Conservation (phyloP, 805 yeast species). For the Pichia rugopelliculosa region DNA sequence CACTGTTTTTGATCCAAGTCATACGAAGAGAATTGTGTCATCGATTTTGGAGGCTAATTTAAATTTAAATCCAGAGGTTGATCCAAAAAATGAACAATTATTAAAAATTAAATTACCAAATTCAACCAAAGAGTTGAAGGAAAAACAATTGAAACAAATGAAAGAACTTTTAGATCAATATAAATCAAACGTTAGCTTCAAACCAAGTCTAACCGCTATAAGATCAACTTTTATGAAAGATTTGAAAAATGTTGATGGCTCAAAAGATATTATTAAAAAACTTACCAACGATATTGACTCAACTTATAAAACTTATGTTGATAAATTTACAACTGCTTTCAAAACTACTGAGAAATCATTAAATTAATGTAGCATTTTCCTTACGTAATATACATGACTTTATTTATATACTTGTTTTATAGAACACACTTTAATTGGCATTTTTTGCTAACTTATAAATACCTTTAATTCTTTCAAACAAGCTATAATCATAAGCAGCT, state of each 20-base stretch:
- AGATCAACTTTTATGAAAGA: slow-evolving; percentile 55
- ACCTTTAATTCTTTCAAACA: slow-evolving; percentile 61
- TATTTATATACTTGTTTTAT: neutral
- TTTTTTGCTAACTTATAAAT: slow-evolving; percentile 47
- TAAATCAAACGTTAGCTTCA: slow-evolving; percentile 40
- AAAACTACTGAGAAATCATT: slow-evolving; percentile 44
- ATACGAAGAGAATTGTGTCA: slow-evolving; percentile 61
- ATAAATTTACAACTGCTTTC: slow-evolving; percentile 47
- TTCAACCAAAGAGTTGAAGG: slow-evolving; percentile 58
- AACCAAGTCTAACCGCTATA: slow-evolving; percentile 45
- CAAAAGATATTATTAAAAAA: slow-evolving; percentile 48
- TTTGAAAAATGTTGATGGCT: slow-evolving; percentile 38
- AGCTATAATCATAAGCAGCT: slow-evolving; percentile 73
- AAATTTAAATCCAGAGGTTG: slow-evolving; percentile 75
- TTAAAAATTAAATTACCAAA: slow-evolving; percentile 71
- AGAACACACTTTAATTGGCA: slow-evolving; percentile 20
- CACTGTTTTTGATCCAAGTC: slow-evolving; percentile 82
- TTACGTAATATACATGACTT: neutral
- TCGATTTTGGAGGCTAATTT: slow-evolving; percentile 61
- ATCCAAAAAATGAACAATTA: slow-evolving; percentile 63
- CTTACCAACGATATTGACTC: slow-evolving; percentile 58
- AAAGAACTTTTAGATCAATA: slow-evolving; percentile 61
- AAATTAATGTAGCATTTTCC: slow-evolving; percentile 11
- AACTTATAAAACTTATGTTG: slow-evolving; percentile 56
- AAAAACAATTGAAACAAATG: slow-evolving; percentile 47